Base-by-base conservation (phyloP, 345 rosid species). In the Microthlaspi erraticum region DNA sequence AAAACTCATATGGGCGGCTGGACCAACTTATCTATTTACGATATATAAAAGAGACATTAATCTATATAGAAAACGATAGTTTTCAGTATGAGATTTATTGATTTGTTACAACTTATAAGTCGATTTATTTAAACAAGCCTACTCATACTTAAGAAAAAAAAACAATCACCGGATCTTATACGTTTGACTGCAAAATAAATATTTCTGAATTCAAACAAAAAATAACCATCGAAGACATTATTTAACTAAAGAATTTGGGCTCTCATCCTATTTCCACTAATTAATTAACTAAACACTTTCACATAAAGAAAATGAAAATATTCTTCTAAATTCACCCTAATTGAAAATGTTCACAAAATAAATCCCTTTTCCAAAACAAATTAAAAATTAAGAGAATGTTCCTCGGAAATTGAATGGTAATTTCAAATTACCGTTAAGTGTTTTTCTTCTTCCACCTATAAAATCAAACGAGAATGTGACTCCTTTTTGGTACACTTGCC, bases 1-100 rank as follows among this genome's bases (percentile, higher is more conserved):
- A 26, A 26, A 54, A 23, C 70, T 64, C 60, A 4, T 3, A 20
- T 48, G 68, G 54, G 29, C 44, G 38, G 68, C n/a, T 42, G 10
- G 33, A 53, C 32, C 2, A 11, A 16, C 7, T 26, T 26, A 26
- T 26, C 29, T 26, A 2, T 14, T 29, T 16, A 60, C 44, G n/a
- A 36, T 23, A 26, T 10, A 49, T 23, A 26, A 50, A 49, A n/a
- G n/a, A n/a, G n/a, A 49, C n/a, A 48, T 10, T 5, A 20, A 20
- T 20, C 1, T 49, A 12, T 2, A 51, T 11, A 18, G 1, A 23
- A 51, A 12, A 51, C 8, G 12, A 51, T 10, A 51, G 16, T 51
- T 12, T 23, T 23, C 26, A 23, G 26, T 23, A 20, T 50, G 55
- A 2, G 29, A 51, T 6, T 50, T 20, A 20, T 57, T 36, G 14